Evolutionary conservation across 2,329 filamentous ascomycete genomes (phyloP), one percentile per base, ranked within the genome.

Genomic region (Xenosphaeropsis pyriputrescens): DNA sequence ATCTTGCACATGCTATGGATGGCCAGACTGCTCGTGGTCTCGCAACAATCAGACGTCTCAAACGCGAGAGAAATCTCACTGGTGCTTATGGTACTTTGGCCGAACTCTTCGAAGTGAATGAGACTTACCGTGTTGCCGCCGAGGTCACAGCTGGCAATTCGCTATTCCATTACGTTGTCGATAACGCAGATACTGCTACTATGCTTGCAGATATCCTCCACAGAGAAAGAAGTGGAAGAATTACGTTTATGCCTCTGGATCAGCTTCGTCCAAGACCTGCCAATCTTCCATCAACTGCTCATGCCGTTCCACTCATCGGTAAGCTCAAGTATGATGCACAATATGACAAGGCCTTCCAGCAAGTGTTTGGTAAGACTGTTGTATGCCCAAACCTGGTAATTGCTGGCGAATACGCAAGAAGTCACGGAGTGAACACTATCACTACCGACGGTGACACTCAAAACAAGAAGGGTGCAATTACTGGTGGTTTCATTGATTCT

Each of bases 141-240:
- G 91, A 98, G 59, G 85, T 93, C 49, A 91, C 88, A 37, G 91
- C 89, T 2, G 91, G 91, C 14, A 79, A 79, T 45, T 93, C 85
- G 55, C 68, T 98, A 7, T 98, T 98, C 61, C 85, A 98, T 58
- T 94, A 94, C 47, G 78, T 98, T 9, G 89, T 96, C 32, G 89
- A 98, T 56, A 89, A 81, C 36, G 85, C 93, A 43, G 75, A 82
- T 31, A 95, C 88, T 0, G 86, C 88, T 1, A 85, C 84, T 1
- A 74, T 75, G 47, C 72, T 95, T 26, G 75, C 91, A 32, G 81
- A 89, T 47, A 72, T 77, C 12, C 66, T 98, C 18, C 81, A 86
- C 54, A 79, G 77, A 45, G 76, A 85, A 47, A 81, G 77, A 43
- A 80, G 82, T 13, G 91, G 91, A 11, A 75, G 91, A 53, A 72